Evolutionary conservation across 2,329 filamentous ascomycete species (phyloP).

Genomic region (Microsporum audouinii): DNA sequence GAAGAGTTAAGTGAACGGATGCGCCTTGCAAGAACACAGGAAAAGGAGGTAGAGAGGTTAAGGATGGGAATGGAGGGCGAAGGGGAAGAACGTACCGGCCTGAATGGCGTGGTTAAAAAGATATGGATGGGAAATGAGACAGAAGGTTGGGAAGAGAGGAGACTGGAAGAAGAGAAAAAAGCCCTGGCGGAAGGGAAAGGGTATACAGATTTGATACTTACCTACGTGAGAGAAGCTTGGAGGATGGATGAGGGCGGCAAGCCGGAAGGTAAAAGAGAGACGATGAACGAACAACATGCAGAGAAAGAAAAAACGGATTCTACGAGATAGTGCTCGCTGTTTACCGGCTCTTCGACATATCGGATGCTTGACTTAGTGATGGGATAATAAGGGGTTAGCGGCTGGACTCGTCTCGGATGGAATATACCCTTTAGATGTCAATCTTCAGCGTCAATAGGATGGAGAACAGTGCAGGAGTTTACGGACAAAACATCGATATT

Average conservation of each 20-base stretch:
- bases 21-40: constrained; percentile 8
- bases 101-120: constrained; percentile 13
- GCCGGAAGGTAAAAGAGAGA: constrained; percentile 3
- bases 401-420: background rate
- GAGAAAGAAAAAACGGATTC: constrained; percentile 7
- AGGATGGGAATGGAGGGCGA: constrained; percentile 20
- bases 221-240: constrained; percentile 34
- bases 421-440: background rate
- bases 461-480: background rate
- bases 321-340: background rate
- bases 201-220: constrained; percentile 36
- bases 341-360: background rate
- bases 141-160: constrained; percentile 29
- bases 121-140: constrained; percentile 29
- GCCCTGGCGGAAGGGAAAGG: constrained; percentile 29
- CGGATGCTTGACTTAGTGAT: background rate
- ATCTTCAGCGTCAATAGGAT: background rate
- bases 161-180: constrained; percentile 31
- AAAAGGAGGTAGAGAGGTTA: constrained; percentile 6
- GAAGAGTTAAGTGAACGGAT: constrained; percentile 15
- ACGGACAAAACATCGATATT: background rate
- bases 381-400: background rate
- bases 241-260: constrained; percentile 18
- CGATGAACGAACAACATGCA: constrained; percentile 15
- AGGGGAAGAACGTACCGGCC: constrained; percentile 16